Percentiles rank a stretch among this genome's conserved stretches.
phyloP scores from a whole-genome alignment of 371 early-diverging fungal genomes.

The Lichtheimia ornata region DNA sequence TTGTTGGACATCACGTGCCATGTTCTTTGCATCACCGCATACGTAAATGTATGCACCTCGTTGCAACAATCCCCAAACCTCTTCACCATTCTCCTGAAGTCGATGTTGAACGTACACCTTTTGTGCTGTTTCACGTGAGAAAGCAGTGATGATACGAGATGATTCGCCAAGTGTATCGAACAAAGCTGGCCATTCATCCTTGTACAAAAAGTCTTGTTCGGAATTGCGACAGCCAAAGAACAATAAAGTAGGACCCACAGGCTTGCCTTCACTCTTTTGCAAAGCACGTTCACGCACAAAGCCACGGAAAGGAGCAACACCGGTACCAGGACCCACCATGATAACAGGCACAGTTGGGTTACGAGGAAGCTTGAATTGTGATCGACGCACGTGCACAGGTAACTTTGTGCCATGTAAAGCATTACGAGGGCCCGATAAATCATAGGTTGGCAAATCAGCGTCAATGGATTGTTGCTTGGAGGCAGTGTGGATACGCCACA shows the following conservation, averaged over 20 bases:
- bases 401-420: conserved; percentile 43
- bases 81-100: conserved; percentile 60
- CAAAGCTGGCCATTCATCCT: conserved; percentile 77
- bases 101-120: conserved; percentile 92
- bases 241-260: conserved; percentile 81
- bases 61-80: conserved; percentile 78
- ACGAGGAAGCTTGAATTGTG: conserved; percentile 85
- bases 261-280: conserved; percentile 54
- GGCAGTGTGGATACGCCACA: conserved; percentile 54
- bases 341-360: conserved; percentile 83
- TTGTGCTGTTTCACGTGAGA: conserved; percentile 76
- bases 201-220: conserved; percentile 87
- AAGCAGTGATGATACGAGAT: conserved; percentile 80
- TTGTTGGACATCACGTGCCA: conserved; percentile 91
- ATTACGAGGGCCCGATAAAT: conserved; percentile 58
- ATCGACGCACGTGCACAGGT: conserved; percentile 87
- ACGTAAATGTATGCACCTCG: conserved; percentile 85
- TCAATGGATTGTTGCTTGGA: conserved; percentile 35
- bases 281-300: conserved; percentile 89
- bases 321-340: conserved; percentile 98
- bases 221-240: conserved; percentile 92
- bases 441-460: conserved; percentile 41
- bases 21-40: conserved; percentile 95
- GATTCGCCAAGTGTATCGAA: conserved; percentile 59
- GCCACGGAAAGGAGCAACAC: conserved; percentile 96